Evolutionary conservation across 2,329 filamentous ascomycete genomes (phyloP), one percentile per base, ranked within the genome.

Genomic region (Eurotiales sp.): DNA sequence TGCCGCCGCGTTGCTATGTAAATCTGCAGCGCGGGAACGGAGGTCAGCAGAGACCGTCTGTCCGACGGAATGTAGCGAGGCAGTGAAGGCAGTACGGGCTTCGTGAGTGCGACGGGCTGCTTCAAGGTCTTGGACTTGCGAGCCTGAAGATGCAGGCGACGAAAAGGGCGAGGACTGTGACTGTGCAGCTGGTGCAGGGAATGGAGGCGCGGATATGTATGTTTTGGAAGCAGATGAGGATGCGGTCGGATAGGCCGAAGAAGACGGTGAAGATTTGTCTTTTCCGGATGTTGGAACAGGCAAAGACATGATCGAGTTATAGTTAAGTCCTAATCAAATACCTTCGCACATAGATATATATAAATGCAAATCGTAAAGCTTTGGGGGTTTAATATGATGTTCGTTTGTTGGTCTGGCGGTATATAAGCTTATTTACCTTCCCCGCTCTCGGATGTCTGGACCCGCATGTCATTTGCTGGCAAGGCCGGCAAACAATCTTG

Each of bases 1-100:
- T 1, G 76, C 75, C 6, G 68, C 62, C 12, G 75, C 70, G 61
- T 84, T 84, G 39, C 70, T 63, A 63, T 83, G 79, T n/a, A 85
- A 72, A 52, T 76, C 77, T 40, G 72, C 68, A 17, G 79, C 80
- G 49, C 80, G 77, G 44, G 73, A 72, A 55, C 77, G 77, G 45
- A 83, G 72, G 42, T 79, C 74, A 15, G 71, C 63, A 58, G 81
- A 77, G 59, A 82, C 72, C 47, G 71, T 76, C 65, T 62, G 69
- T 64, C 70, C 72, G 45, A 69, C 69, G 44, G 67, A 69, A 56
- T 64, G 65, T 5, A 76, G 67, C 5, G 73, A 72, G 43, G 69
- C 72, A 11, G 65, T 69, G 61, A 76, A 76, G 21, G 73, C 73
- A 23, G 68, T 59, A 53, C 65, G 63, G 37, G 73, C 72, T 67